Percentiles rank a stretch among this genome's conserved stretches.
Evolutionary conservation across 1,284 basidiomycete genomes (phyloP).

Genomic region (Caloboletus firmus): DNA sequence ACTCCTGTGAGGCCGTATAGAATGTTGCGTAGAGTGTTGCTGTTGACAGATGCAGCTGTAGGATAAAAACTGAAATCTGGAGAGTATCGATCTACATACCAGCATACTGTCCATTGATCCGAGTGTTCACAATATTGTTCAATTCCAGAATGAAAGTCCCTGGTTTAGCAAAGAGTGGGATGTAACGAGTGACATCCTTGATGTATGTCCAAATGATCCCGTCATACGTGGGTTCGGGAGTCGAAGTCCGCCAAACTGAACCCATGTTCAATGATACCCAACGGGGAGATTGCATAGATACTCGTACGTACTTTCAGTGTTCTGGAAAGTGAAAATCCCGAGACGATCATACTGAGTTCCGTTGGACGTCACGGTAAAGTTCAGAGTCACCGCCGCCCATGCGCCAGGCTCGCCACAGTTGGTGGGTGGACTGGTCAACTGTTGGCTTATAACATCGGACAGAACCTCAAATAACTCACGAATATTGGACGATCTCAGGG

Average conservation of each 20-base stretch:
- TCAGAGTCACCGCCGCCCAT: constrained; percentile 74
- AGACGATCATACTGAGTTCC: constrained; percentile 78
- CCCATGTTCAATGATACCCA: background rate
- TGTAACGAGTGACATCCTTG: constrained; percentile 75
- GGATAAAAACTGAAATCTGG: background rate
- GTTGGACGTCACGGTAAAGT: constrained; percentile 76
- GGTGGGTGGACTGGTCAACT: constrained; percentile 56
- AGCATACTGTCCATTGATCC: constrained; percentile 66
- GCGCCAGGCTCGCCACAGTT: constrained; percentile 69
- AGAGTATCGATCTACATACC: constrained; percentile 41
- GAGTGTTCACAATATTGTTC: constrained; percentile 62
- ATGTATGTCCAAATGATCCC: constrained; percentile 79
- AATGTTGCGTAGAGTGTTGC: constrained; percentile 70
- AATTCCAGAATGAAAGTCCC: constrained; percentile 72
- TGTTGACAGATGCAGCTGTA: constrained; percentile 30
- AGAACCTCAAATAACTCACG: constrained; percentile 41
- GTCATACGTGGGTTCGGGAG: constrained; percentile 67
- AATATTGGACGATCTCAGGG: constrained; percentile 63
- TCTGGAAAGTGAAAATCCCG: constrained; percentile 70
- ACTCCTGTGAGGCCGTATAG: constrained; percentile 54
- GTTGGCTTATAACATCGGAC: background rate
- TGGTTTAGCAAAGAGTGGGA: constrained; percentile 62
- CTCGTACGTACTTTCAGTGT: constrained; percentile 64
- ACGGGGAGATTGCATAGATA: background rate
- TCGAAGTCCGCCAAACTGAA: constrained; percentile 75